Evolutionary conservation across 805 yeast species (phyloP), one percentile per base, ranked within the genome.

Genomic region (Pichia nanzhaoensis): DNA sequence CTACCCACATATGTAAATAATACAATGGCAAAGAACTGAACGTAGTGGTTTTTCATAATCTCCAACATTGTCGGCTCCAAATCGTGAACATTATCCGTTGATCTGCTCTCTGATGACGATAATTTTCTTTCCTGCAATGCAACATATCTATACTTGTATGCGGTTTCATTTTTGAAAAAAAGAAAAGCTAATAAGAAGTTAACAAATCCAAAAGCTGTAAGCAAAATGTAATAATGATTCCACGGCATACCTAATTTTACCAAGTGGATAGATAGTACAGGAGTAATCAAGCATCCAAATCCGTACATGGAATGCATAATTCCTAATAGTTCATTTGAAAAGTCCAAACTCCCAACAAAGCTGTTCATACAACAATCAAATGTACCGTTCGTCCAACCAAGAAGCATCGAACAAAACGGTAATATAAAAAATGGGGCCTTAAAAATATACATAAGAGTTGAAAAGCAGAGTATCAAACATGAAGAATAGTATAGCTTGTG

Each of bases 331-430:
- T 73, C 77, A 58, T 75, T 74, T 6, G 73, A 64, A 51, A 74
- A 73, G 12, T 56, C 64, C 40, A 76, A 60, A 24, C 58, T 57
- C 3, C 79, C 79, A 53, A 74, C 51, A 71, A 77, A 80, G 14
- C 76, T 65, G 52, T 77, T 78, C 54, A 77, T 60, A 9, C 74
- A 62, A 32, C 82, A 75, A 56, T 80, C 87, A 22, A 76, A 51
- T 8, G 72, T 51, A 1, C 88, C 87, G 44, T 67, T 67, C 0
- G 83, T 82, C 34, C 78, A 53, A 0, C 89, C 89, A 39, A 59
- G 57, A 19, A 71, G 51, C 2, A 67, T 54, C 47, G 74, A 69
- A 28, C 67, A 59, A 0, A 63, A 1, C 1, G 73, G 66, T 22
- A 75, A 65, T 0, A 75, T 20, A 10, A 55, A 45, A 47, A 68